Evolutionary conservation across 331 rosid species (phyloP), one percentile per base, ranked within the genome.

Genomic region (Saraca asoca): DNA sequence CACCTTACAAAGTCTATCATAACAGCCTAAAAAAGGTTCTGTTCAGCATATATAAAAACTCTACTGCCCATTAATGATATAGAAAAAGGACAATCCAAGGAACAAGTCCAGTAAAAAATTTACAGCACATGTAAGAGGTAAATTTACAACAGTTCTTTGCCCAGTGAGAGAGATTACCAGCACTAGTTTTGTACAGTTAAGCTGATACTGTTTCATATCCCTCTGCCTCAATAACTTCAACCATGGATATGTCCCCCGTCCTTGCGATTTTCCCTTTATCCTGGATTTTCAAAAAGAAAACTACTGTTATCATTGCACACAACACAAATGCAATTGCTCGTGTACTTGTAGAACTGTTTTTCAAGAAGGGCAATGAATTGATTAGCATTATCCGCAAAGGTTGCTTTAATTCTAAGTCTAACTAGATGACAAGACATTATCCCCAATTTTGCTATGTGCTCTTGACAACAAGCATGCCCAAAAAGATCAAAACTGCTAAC

Each of bases 191-290:
- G 44, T 34, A 70, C 66, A 51, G 75, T 68, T 74, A 76, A 66
- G 85, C 55, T 2, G 91, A 79, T 65, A 85, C 81, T 58, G 86
- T 81, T 74, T 78, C 82, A 68, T 83, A 93, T 19, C 96, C 96
- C 62, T 81, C 85, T 41, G 89, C 65, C 78, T 93, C 98, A 45
- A 90, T 88, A 74, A 72, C 67, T 66, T 85, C 83, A 42, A 89
- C 98, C 58, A 93, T 63, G 8, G 91, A 79, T 71, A 85, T 64
- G 78, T 85, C 87, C 52, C 98, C 96, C 2, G 95, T 89, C 77
- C 77, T 87, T 62, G 83, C 70, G 78, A 93, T 93, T 72, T 76
- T 82, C 38, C 98, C 98, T 10, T 81, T 80, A 78, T 89, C 88
- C 98, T 93, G 77, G 17, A 51, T 42, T 12, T 50, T 75, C 42